These are phyloP conservation scores for Potentilla sterilis DNA, from an alignment of 306 rosid genomes.

Conservation along the genomic window DNA sequence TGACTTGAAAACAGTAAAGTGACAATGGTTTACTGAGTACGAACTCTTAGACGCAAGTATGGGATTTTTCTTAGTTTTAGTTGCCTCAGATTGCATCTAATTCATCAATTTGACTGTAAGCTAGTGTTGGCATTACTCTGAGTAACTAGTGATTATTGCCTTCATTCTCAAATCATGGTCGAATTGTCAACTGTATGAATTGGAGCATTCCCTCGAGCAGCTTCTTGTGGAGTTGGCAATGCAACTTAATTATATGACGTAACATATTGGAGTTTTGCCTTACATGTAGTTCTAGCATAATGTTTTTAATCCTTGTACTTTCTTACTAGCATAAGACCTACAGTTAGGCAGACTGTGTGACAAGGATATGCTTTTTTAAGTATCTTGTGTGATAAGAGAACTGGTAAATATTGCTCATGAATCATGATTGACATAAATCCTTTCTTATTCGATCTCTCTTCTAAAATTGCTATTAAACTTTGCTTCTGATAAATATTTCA, in stretches of 20 bases:
- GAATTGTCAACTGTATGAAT: neutral
- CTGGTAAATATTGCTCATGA: neutral
- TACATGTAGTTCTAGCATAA: neutral
- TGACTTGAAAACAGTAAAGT: neutral
- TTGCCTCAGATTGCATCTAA: too few species aligned
- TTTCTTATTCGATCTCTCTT: neutral
- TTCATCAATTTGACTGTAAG: too few species aligned
- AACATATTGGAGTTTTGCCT: too few species aligned
- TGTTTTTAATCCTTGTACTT: neutral
- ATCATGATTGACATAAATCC: neutral
- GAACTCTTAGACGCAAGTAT: too few species aligned
- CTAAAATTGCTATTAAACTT: conserved; percentile 1
- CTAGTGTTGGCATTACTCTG: neutral
- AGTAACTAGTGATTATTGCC: neutral
- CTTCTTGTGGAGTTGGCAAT: neutral
- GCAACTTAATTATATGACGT: neutral
- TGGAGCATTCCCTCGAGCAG: neutral
- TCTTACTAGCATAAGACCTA: neutral
- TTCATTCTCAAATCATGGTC: neutral
- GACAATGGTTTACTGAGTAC: too few species aligned
- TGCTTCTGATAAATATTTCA: conserved; percentile 10
- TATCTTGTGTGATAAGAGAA: neutral
- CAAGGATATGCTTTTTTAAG: neutral
- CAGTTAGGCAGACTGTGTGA: neutral
- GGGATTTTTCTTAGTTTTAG: too few species aligned